Base-by-base conservation (phyloP, 83 land plant species). In the Picea abies region DNA sequence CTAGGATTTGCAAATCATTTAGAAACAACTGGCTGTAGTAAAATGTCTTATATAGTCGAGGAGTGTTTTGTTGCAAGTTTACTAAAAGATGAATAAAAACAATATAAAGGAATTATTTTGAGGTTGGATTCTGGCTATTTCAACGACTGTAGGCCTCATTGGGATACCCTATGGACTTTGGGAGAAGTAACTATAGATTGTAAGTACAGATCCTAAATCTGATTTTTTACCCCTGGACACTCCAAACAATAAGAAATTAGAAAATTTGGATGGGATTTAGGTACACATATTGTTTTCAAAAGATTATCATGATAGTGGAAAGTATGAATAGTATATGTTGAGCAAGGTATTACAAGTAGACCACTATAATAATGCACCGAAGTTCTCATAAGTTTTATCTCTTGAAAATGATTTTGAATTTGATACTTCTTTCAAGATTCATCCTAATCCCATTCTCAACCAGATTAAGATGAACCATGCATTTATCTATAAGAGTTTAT, bases 161-260 rank as follows among this genome's bases (percentile, higher is more conserved):
- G 89, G 89, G 89, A 88, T 37, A 0, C 80, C 15, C 68, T 15
- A 84, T 84, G 86, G 89, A 88, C 29, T 52, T 52, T n/a, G 84
- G 89, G 89, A 79, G 20, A 32, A 25, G 19, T 12, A 4, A 35
- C 22, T 10, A 17, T 41, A 70, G 49, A 41, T 9, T 35, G 75
- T 70, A 70, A 70, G 15, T 70, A 39, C 8, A 37, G 75, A 70
- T 39, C 47, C 75, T 35, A n/a, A 70, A 70, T 7, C 79, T 76
- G 3, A 10, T 16, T 49, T 25, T 23, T 76, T 56, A 23, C 32
- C 61, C 20, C 7, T 8, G 14, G 79, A 10, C n/a, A 52, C 19
- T 76, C 60, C 60, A 76, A 76, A 29, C 32, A 29, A 29, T 29
- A 29, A 29, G 32, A 29, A 29, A 0, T 29, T 1, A 29, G 1